A percentile compares a stretch with the other conserved stretches of the same genome.
phyloP scores from a whole-genome alignment of 2,329 filamentous ascomycete species.

The Periconia macrospinosa region DNA sequence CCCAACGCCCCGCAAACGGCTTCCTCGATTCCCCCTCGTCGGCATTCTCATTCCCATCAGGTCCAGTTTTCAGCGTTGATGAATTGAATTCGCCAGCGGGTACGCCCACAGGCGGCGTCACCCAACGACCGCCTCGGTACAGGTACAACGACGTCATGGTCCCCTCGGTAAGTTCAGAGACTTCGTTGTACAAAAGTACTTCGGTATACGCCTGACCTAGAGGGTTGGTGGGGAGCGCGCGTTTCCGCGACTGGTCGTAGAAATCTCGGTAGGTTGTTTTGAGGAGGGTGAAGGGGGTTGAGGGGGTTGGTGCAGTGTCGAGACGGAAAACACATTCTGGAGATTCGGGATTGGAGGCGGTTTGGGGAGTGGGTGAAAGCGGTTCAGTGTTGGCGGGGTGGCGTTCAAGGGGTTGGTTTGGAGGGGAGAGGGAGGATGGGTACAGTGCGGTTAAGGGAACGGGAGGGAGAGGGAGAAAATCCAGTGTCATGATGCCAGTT shows the following conservation, averaged over 20 bases:
- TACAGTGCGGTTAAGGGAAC: conserved; percentile 59
- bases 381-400: conserved; percentile 26
- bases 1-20: conserved; percentile 43
- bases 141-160: conserved; percentile 83
- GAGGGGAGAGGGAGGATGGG: conserved; percentile 58
- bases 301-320: conserved; percentile 55
- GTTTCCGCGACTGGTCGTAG: conserved; percentile 70
- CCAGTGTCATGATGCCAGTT: conserved; percentile 38
- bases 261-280: conserved; percentile 78
- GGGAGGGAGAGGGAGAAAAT: conserved; percentile 43
- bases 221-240: conserved; percentile 56
- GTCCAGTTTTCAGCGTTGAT: conserved; percentile 10
- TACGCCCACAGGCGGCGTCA: conserved; percentile 66
- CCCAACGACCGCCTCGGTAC: conserved; percentile 71
- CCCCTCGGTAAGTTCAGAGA: conserved; percentile 78
- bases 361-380: conserved; percentile 33
- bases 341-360: conserved; percentile 18
- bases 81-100: conserved; percentile 28
- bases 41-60: conserved; percentile 6
- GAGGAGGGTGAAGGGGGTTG: conserved; percentile 72
- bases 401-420: conserved; percentile 26
- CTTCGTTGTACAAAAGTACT: conserved; percentile 71
- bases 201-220: conserved; percentile 55
- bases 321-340: conserved; percentile 54
- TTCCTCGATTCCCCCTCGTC: conserved; percentile 40